A percentile compares a stretch with the other conserved stretches of the same genome.
Conservation (phyloP, 1,284 basidiomycete genomes). For the Pulchroboletus neoregius region DNA sequence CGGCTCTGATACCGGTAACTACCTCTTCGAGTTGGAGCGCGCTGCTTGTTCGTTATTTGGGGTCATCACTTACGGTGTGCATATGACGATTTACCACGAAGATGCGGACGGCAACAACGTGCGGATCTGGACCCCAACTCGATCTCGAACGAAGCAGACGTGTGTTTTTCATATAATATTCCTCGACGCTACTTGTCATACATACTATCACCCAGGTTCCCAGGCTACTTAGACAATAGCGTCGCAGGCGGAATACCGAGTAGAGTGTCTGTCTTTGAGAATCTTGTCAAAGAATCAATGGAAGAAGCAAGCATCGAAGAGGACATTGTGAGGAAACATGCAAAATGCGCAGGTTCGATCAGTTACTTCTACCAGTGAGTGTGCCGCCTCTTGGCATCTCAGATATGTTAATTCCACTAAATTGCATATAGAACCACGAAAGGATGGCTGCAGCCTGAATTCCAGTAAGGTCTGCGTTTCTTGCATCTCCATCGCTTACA, state of each 20-base stretch:
- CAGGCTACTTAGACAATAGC: slow-evolving; percentile 74
- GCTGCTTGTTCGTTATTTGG: slow-evolving; percentile 88
- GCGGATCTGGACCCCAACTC: slow-evolving; percentile 84
- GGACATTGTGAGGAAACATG: slow-evolving; percentile 52
- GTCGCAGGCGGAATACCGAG: slow-evolving; percentile 77
- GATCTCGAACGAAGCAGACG: slow-evolving; percentile 85
- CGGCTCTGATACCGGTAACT: slow-evolving; percentile 44
- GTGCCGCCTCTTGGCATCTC: not conserved
- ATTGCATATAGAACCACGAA: slow-evolving; percentile 47
- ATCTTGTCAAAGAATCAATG: slow-evolving; percentile 87
- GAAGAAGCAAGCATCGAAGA: slow-evolving; percentile 85
- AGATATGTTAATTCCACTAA: slow-evolving; percentile 2
- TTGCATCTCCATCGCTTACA: not conserved
- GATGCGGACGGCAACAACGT: slow-evolving; percentile 46
- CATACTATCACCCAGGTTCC: slow-evolving; percentile 50
- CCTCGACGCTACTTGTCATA: slow-evolving; percentile 1
- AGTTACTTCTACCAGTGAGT: slow-evolving; percentile 68
- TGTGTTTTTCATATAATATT: slow-evolving; percentile 37
- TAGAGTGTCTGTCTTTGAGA: slow-evolving; percentile 71
- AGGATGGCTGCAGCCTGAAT: slow-evolving; percentile 84
- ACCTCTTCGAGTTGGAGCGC: slow-evolving; percentile 86
- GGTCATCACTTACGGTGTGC: slow-evolving; percentile 84
- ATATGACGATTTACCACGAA: slow-evolving; percentile 70
- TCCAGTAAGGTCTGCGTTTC: slow-evolving; percentile 54
- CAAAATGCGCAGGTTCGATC: slow-evolving; percentile 58